These are phyloP conservation scores for Achaetomiella virescens DNA, from an alignment of 495 filamentous ascomycete species.

Conservation along the genomic window DNA sequence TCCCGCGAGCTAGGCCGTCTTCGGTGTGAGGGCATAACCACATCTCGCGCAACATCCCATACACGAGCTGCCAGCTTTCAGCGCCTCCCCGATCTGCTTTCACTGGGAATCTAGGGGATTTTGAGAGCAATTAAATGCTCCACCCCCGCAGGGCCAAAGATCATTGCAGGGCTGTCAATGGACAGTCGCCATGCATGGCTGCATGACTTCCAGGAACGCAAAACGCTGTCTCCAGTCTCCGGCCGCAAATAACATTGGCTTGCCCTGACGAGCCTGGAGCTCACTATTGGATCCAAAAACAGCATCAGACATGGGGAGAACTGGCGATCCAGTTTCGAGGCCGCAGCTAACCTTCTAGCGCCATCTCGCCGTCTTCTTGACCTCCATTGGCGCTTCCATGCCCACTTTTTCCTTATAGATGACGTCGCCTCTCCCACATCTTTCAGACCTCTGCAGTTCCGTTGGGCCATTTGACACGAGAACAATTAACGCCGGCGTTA, in stretches of 20 bases:
- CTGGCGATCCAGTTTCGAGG: not conserved
- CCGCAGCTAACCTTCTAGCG: slow-evolving; percentile 1
- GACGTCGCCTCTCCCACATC: slow-evolving; percentile 6
- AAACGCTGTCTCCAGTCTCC: not conserved
- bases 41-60: not conserved
- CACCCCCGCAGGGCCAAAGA: not conserved
- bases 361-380: not conserved
- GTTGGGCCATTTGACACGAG: no score
- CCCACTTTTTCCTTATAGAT: slow-evolving; percentile 1
- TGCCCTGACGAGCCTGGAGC: no score
- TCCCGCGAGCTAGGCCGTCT: not conserved
- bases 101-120: not conserved
- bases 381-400: not conserved
- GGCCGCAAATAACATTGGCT: not conserved
- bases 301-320: not conserved
- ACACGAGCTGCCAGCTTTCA: no score
- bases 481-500: no score
- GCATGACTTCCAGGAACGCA: not conserved
- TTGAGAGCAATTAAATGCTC: slow-evolving; percentile 3
- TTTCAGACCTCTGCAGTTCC: no score
- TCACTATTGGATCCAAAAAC: not conserved
- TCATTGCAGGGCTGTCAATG: slow-evolving; percentile 6
- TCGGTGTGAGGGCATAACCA: not conserved
- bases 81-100: no score
- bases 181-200: not conserved